Evolutionary conservation across 495 filamentous ascomycete genomes (phyloP), one percentile per base, ranked within the genome.

Genomic region (Penicillium longicatenatum): DNA sequence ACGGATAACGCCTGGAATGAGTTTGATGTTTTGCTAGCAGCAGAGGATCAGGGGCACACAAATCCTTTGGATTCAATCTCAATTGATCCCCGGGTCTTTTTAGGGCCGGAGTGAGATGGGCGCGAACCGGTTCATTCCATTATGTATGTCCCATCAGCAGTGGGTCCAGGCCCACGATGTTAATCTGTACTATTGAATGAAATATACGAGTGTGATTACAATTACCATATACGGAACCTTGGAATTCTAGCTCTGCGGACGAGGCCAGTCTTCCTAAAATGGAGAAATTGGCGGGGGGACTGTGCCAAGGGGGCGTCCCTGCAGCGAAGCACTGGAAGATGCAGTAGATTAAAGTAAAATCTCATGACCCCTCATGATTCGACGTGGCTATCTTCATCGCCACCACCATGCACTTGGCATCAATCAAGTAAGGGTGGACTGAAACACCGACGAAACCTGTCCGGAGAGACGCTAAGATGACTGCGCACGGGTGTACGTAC

Each of bases 21-120:
- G 10, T 77, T 77, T 55, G 74, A 77, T 59, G 57, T 55, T 31
- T 59, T 74, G 55, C 61, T 76, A 52, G 74, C 70, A 44, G 64
- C 61, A 9, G 72, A 73, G 62, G 61, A 62, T 12, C 61, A 60
- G 43, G 42, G 31, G 21, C 57, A 39, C 48, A 55, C 54, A 11
- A 1, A 8, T n/a, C 19, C n/a, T 54, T 35, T 41, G 39, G 64
- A 64, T 17, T 22, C 48, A 11, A 22, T 43, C 29, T 60, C 48
- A 8, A 52, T 70, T 49, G 60, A 68, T 44, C 66, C 64, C 43
- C 57, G 51, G n/a, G 42, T 62, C 42, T 48, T 62, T 22, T 39
- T 49, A 20, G 50, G 12, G 14, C 33, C 29, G 22, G 41, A 46
- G 39, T 58, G 49, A 54, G 21, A n/a, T 46, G 47, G 48, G 29